Base-by-base conservation (phyloP, 2,329 filamentous ascomycete genomes). In the Fusarium falciforme region DNA sequence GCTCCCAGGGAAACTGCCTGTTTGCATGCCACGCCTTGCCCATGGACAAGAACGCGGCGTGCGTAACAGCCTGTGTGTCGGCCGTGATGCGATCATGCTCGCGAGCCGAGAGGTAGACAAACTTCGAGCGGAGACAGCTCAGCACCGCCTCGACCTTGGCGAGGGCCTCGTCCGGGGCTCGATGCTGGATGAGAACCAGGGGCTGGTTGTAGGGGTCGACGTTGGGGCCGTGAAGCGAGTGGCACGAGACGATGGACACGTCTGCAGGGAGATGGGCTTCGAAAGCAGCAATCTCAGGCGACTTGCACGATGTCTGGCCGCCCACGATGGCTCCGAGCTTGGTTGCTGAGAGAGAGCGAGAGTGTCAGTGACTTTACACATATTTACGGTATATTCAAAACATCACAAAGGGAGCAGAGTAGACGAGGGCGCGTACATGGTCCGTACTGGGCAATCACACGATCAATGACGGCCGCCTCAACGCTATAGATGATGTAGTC, bases 401-500 rank as follows among this genome's bases (percentile, higher is more conserved):
- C 47, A 60, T 71, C 62, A 73, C 73, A 49, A 54, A 36, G 27
- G 27, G 25, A 35, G 31, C 35, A 42, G 29, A n/a, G 49, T 36
- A 20, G 62, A 73, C 75, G 49, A 61, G 63, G 57, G 66, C 52
- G 77, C 80, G 72, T 94, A 98, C 95, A 98, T 78, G 96, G 96
- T 74, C 95, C 96, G 83, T 94, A 99, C 79, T 93, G 88, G 72
- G 92, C 93, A 79, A 98, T 96, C 78, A 98, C 94, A 76, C 89
- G 89, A 81, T 94, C 93, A 83, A 99, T 97, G 75, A 92, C 90
- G 78, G 95, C 94, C 71, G 96, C 96, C 85, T 98, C 96, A 83
- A 99, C 96, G 84, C 93, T 97, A 89, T 99, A 99, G 82, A 99
- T 95, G 85, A 98, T 98, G 84, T 95, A 98, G 88, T 98, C 96